Base-by-base conservation (phyloP, 371 early-diverging fungal genomes). In the Apophysomyces ossiformis region DNA sequence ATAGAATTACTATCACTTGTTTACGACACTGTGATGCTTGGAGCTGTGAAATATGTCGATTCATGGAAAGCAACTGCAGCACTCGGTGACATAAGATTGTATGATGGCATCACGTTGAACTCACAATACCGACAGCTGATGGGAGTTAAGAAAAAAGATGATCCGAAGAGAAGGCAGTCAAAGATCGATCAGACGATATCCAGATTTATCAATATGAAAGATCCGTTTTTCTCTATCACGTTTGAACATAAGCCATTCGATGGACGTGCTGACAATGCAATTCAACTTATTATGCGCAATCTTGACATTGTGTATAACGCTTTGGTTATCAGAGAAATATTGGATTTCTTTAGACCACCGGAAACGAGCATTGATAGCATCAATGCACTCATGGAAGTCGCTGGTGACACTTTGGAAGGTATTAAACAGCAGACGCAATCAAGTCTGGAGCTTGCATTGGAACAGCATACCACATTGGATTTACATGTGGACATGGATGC, bases 401-500 rank as follows among this genome's bases (percentile, higher is more conserved):
- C 99, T 5, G 94, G 95, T 9, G 90, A 90, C 65, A 93, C 95
- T 0, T 76, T 98, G n/a, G 92, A 95, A 38, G 96, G 93, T 15
- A 68, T 98, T 43, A 93, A 92, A 18, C 90, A 92, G 12, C 96
- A 97, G 70, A 98, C 99, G 1, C 74, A 92, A 11, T 92, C 93
- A 2, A 92, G 92, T 7, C 74, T 99, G 0, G 90, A 94, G 71
- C 91, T 87, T 76, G 96, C 96, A 0, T 71, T 99, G 46, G 95
- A 92, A 41, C 89, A 91, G 60, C 97, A 96, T 77, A 93, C 91
- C 54, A 93, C 94, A 0, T 66, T 96, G 15, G 95, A 97, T 74
- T 75, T 98, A 15, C 88, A 90, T 44, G 86, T 99, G n/a, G 96
- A 98, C 71, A 89, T 97, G 80, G 95, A 96, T 68, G 99, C 99